A percentile compares a stretch with the other conserved stretches of the same genome.
Conservation (phyloP, 2,329 filamentous ascomycete genomes). For the Dactylellina cionopaga region DNA sequence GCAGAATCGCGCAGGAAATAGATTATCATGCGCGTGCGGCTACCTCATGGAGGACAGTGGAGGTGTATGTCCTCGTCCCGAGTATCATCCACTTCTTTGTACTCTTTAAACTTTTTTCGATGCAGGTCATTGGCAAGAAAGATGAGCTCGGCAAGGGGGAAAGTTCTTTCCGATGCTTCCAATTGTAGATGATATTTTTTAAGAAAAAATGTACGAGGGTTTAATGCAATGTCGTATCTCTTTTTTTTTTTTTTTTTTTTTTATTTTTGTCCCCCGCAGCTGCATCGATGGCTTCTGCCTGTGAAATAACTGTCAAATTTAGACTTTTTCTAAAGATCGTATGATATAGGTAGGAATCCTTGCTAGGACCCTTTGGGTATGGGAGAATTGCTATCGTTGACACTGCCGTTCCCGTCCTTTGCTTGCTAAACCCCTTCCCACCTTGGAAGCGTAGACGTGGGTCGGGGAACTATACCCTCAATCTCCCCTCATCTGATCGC, state of each 20-base stretch:
- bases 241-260: no score
- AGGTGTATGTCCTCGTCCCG: no score
- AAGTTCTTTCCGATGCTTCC: background rate
- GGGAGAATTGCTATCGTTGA: conserved; percentile 18
- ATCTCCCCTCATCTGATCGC: conserved; percentile 13
- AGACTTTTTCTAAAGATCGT: conserved; percentile 15
- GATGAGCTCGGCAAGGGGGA: background rate
- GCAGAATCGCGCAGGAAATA: conserved; percentile 35
- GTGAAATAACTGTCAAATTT: conserved; percentile 11
- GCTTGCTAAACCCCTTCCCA: background rate
- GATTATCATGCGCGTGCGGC: conserved; percentile 11
- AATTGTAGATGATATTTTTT: no score
- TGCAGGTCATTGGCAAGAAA: conserved; percentile 12
- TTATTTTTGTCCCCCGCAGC: no score
- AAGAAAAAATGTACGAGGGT: no score
- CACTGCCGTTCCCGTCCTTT: conserved; percentile 40
- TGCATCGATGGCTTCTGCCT: conserved; percentile 18
- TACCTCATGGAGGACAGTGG: background rate
- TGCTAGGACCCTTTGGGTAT: conserved; percentile 15
- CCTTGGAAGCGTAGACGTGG: conserved; percentile 4
- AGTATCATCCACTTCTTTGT: no score
- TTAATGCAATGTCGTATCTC: no score
- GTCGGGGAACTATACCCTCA: conserved; percentile 16
- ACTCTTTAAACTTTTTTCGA: background rate
- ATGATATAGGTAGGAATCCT: conserved; percentile 36